Evolutionary conservation across 106 monocot genomes (phyloP).

Genomic region (Amphibolis antarctica): DNA sequence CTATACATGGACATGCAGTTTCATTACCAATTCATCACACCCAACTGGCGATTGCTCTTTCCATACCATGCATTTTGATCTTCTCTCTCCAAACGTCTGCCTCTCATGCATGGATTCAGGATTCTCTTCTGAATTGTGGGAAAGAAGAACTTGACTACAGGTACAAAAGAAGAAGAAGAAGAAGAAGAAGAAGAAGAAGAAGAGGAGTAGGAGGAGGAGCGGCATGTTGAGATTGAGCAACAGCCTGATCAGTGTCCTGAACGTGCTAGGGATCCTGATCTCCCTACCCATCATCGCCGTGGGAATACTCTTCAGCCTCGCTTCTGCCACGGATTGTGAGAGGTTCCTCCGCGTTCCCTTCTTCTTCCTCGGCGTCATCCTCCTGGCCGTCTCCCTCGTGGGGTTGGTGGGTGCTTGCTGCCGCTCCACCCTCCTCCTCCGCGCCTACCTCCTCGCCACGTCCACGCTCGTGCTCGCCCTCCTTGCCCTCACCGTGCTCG

Average conservation of each 20-base stretch:
- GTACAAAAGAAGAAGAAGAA: too few relatives aligned
- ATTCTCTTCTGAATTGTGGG: too few relatives aligned
- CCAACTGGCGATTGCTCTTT: too few relatives aligned
- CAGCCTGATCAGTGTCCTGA: not conserved
- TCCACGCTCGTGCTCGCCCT: conserved; percentile 5
- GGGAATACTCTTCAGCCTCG: not conserved
- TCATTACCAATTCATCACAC: too few relatives aligned
- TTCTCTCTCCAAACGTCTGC: too few relatives aligned
- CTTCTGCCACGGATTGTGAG: conserved; percentile 1
- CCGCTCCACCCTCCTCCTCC: conserved; percentile 1
- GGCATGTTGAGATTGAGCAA: conserved; percentile 1
- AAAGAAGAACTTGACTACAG: too few relatives aligned
- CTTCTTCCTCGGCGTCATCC: conserved; percentile 3
- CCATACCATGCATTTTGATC: too few relatives aligned
- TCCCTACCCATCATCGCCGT: conserved; percentile 5
- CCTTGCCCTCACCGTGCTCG: conserved; percentile 4
- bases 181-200: too few relatives aligned
- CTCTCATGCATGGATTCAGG: too few relatives aligned
- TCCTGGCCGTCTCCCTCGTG: conserved; percentile 11
- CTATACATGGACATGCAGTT: too few relatives aligned
- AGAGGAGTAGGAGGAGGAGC: not conserved
- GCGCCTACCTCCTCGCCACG: conserved; percentile 15
- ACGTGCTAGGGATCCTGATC: not conserved
- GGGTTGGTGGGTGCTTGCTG: conserved; percentile 10
- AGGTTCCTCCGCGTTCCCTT: conserved; percentile 11